Base-by-base conservation (phyloP, 345 rosid genomes). In the Sisymbrium irio region DNA sequence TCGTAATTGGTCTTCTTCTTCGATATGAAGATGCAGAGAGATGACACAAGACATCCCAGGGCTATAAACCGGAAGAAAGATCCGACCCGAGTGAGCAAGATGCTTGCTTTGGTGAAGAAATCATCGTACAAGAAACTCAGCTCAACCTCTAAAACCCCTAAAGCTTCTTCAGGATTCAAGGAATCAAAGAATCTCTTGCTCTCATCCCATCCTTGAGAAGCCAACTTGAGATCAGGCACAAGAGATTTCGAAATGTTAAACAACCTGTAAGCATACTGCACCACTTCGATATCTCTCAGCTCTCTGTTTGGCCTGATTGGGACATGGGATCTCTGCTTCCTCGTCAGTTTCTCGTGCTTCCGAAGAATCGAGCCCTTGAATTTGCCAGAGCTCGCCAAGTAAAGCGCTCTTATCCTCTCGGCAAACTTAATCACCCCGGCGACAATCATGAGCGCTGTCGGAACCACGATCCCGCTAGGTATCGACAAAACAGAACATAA, bases 381-480 rank as follows among this genome's bases (percentile, higher is more conserved):
- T 5, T 69, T 19, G 19, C 77, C 62, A 2, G 51, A 12, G 30
- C 83, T 82, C 4, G 81, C 67, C 19, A 72, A 62, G 39, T 75
- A 28, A 15, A 83, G 72, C n/a, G 54, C 79, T 69, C 75, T 73
- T 25, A 61, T 76, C 58, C 82, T 78, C 50, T 83, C 84, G 4
- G 36, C 75, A 9, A 74, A 81, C 75, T 82, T 84, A 45, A 75
- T 62, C 11, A 41, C 8, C 3, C 78, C 83, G 1, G 64, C 35
- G 4, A 72, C 30, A 0, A 59, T 55, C 36, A 72, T 32, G 65
- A 70, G 63, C 5, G 62, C 12, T 5, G 53, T 65, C 1, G 61
- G 49, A 62, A 18, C 6, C 1, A 5, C 33, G 13, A 27, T 6
- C 41, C n/a, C 9, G 62, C 35, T 15, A 36, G 55, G 67, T 59